These are phyloP conservation scores for Suillus americanus DNA, from an alignment of 768 basidiomycete genomes.

Conservation along the genomic window DNA sequence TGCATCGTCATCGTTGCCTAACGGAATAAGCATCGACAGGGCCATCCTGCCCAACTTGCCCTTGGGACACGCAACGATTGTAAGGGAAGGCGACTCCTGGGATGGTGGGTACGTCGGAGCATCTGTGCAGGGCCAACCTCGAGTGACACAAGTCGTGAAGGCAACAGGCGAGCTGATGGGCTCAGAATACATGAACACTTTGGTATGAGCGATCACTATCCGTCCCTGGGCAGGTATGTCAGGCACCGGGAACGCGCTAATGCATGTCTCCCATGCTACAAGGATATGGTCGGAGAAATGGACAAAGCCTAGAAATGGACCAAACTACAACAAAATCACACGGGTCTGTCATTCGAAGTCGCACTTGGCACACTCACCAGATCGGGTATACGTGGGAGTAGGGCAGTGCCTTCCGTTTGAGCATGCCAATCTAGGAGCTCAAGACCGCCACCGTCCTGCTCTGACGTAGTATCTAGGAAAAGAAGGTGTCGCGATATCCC, in stretches of 20 bases:
- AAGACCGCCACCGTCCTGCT: slow-evolving; percentile 19
- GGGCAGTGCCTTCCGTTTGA: slow-evolving; percentile 20
- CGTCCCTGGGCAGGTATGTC: slow-evolving; percentile 21
- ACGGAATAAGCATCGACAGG: slow-evolving; percentile 26
- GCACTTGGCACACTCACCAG: slow-evolving; percentile 16
- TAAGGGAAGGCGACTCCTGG: slow-evolving; percentile 16
- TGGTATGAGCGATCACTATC: slow-evolving; percentile 19
- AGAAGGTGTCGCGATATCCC: slow-evolving; percentile 25
- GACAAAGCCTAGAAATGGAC: slow-evolving; percentile 24
- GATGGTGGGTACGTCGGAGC: not conserved
- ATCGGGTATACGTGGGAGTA: slow-evolving; percentile 23
- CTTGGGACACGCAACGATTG: slow-evolving; percentile 25
- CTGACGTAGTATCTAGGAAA: slow-evolving; percentile 23
- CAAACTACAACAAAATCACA: slow-evolving; percentile 17
- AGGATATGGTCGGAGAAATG: slow-evolving; percentile 23
- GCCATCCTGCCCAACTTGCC: slow-evolving; percentile 14
- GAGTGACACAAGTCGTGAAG: slow-evolving; percentile 26
- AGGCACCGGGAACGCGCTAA: slow-evolving; percentile 28
- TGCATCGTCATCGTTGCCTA: slow-evolving; percentile 4
- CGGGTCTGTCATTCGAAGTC: not conserved
- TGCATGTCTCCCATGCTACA: slow-evolving; percentile 27
- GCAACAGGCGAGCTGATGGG: slow-evolving; percentile 21
- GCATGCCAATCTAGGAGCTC: slow-evolving; percentile 30
- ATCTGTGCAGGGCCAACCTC: slow-evolving; percentile 3
- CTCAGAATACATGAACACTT: slow-evolving; percentile 29